A percentile compares a stretch with the other conserved stretches of the same genome.
phyloP scores from a whole-genome alignment of 2,329 filamentous ascomycete species.

The Diaporthe citrichinensis region DNA sequence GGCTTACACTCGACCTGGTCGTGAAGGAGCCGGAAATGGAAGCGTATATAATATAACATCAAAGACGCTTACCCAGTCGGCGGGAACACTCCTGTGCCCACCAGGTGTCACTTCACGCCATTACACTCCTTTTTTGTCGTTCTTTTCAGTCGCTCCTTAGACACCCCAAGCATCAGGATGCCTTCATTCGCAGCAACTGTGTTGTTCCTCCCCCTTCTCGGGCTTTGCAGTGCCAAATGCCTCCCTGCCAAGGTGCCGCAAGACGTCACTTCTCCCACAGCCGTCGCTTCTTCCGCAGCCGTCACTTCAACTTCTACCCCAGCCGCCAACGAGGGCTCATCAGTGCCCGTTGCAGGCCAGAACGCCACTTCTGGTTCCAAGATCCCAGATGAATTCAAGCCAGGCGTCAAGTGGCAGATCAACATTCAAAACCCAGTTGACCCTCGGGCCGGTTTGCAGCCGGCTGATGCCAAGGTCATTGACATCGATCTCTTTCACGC shows the following conservation, averaged over 20 bases:
- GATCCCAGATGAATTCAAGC: conserved; percentile 19
- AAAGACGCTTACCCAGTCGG: background rate
- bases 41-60: conserved; percentile 7
- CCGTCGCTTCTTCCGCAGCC: background rate
- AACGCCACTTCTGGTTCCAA: conserved; percentile 3
- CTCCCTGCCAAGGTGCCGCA: background rate
- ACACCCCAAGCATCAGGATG: conserved; percentile 37
- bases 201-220: conserved; percentile 30
- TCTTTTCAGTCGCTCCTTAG: conserved; percentile 17
- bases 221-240: conserved; percentile 29
- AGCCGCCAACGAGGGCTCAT: background rate
- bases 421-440: conserved; percentile 39
- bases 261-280: background rate
- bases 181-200: conserved; percentile 37
- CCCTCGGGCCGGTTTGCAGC: conserved; percentile 32
- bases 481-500: conserved; percentile 39
- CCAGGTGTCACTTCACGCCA: conserved; percentile 9
- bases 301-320: too few species aligned
- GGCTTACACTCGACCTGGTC: conserved; percentile 7
- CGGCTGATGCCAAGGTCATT: conserved; percentile 37
- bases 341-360: background rate
- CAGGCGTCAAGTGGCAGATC: conserved; percentile 40
- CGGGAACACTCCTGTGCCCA: background rate
- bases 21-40: conserved; percentile 5
- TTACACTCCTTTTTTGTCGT: conserved; percentile 1